phyloP scores from a whole-genome alignment of 208 protist genomes.

The Wallacemonas collosoma region DNA sequence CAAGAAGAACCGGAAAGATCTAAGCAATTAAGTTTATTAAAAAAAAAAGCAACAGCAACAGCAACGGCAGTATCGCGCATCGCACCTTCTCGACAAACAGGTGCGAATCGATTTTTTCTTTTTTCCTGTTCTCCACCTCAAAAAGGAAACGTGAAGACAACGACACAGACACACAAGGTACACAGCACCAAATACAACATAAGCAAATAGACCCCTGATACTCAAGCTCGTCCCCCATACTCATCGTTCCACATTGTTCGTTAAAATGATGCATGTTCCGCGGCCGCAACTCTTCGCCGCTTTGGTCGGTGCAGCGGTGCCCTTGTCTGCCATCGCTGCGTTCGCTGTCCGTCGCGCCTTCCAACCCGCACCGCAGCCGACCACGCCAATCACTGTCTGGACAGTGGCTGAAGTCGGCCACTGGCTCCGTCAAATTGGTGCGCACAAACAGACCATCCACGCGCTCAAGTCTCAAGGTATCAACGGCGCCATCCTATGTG shows the following conservation, averaged over 20 bases:
- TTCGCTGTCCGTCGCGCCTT: conserved; percentile 14
- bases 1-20: too few species aligned
- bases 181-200: too few species aligned
- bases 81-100: too few species aligned
- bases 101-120: too few species aligned
- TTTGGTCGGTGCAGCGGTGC: conserved; percentile 22
- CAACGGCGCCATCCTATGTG: conserved; percentile 43
- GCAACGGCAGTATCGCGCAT: neutral
- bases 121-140: too few species aligned
- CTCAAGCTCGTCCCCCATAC: too few species aligned
- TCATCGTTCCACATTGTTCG: too few species aligned
- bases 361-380: neutral
- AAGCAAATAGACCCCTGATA: too few species aligned
- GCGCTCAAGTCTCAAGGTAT: conserved; percentile 36
- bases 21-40: neutral
- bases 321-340: conserved; percentile 16
- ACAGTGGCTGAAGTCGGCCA: conserved; percentile 36
- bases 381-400: conserved; percentile 15
- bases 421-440: conserved; percentile 54
- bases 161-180: too few species aligned
- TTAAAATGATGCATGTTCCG: conserved; percentile 10
- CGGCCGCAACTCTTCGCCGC: conserved; percentile 12
- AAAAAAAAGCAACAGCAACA: conserved; percentile 17
- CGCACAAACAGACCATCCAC: conserved; percentile 26
- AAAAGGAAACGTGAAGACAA: too few species aligned